These are phyloP conservation scores for Pseudopyrenochaeta lycopersici DNA, from an alignment of 2,329 filamentous ascomycete genomes.

Conservation along the genomic window DNA sequence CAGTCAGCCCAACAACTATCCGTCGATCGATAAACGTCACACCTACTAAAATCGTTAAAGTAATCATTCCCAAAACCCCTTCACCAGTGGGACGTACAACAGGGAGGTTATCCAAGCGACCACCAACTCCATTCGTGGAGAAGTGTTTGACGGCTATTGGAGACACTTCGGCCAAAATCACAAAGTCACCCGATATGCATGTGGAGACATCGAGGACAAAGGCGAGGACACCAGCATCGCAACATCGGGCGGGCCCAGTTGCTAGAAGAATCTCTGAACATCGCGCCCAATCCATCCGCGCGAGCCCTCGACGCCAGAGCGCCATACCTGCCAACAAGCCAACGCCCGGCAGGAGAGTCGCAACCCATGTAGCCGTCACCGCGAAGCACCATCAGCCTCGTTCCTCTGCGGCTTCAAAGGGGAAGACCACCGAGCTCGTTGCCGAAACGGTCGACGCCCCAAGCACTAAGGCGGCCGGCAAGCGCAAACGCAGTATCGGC, in stretches of 20 bases:
- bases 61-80: not conserved
- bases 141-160: not conserved
- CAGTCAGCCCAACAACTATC: constrained; percentile 3
- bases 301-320: not conserved
- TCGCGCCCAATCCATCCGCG: not conserved
- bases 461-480: not conserved
- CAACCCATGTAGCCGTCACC: not conserved
- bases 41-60: constrained; percentile 3
- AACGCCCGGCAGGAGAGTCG: no score
- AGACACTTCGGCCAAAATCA: not conserved
- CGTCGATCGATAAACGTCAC: constrained; percentile 13
- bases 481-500: constrained; percentile 6
- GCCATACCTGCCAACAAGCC: not conserved
- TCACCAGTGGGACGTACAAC: not conserved
- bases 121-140: not conserved
- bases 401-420: not conserved
- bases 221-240: not conserved
- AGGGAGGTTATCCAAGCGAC: not conserved
- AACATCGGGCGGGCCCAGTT: not conserved
- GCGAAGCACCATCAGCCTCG: not conserved
- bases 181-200: not conserved
- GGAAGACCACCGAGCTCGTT: not conserved
- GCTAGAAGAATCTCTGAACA: not conserved
- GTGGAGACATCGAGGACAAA: not conserved
- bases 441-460: not conserved